Conservation (phyloP, 2,329 filamentous ascomycete species). For the Monosporascus sp. region DNA sequence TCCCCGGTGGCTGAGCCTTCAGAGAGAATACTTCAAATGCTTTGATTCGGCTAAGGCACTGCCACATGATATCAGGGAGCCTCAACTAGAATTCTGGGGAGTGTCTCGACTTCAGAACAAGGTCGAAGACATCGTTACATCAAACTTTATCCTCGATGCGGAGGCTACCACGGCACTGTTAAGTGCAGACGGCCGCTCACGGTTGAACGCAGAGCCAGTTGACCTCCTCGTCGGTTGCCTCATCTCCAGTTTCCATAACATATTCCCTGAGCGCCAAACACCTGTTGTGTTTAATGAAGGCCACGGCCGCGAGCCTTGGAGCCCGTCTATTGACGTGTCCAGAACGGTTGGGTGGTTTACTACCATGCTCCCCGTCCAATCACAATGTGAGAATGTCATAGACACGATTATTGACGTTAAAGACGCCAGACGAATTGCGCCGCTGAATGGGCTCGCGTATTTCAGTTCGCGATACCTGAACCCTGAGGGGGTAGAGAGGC, state of each 20-base stretch:
- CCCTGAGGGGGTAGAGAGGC: not conserved
- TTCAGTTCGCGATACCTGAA: not conserved
- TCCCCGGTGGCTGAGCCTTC: conserved; percentile 31
- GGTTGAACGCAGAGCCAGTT: conserved; percentile 29
- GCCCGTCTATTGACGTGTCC: conserved; percentile 28
- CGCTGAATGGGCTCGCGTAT: not conserved
- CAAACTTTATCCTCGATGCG: conserved; percentile 29
- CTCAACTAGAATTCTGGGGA: not conserved
- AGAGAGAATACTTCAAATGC: conserved; percentile 24
- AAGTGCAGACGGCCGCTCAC: conserved; percentile 3
- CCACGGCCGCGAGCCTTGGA: conserved; percentile 36
- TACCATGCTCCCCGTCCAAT: conserved; percentile 31
- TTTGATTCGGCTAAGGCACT: conserved; percentile 2
- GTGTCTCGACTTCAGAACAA: not conserved
- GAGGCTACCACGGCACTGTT: conserved; percentile 22
- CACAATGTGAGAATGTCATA: not conserved
- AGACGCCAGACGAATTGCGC: not conserved
- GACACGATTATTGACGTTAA: not conserved
- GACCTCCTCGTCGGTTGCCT: conserved; percentile 34
- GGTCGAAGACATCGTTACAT: conserved; percentile 2
- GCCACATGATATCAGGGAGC: conserved; percentile 4
- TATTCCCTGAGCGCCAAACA: conserved; percentile 28
- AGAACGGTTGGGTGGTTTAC: conserved; percentile 43
- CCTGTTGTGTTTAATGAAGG: conserved; percentile 36
- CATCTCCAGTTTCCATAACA: conserved; percentile 20